Evolutionary conservation across 495 filamentous ascomycete species (phyloP), one percentile per base, ranked within the genome.

Genomic region (Podospora conica): DNA sequence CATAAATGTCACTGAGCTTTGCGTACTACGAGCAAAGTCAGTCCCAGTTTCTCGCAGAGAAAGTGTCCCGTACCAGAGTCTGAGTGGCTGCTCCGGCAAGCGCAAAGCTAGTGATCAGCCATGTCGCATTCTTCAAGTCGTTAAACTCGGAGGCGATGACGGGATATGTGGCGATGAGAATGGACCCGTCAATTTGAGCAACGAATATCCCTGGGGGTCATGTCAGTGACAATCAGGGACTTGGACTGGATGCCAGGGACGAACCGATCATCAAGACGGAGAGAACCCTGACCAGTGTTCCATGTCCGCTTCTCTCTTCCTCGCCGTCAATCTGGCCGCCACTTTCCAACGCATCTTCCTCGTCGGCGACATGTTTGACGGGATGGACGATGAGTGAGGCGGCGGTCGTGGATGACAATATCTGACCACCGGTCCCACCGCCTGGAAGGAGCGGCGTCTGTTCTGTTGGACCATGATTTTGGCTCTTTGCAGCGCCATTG

Each of bases 111-210:
- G 87, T 88, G 10, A 88, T 83, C n/a, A 91, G 71, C 89, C 88
- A 91, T 63, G 79, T 86, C 2, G 85, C 86, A 65, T 84, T 79
- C 9, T 78, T 79, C 10, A 90, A 70, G 29, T 78, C 79, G 66
- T 85, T 77, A 74, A 91, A 90, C 64, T 90, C 84, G 33, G 89
- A 91, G 0, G 88, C 85, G 33, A 91, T 87, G 40, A 74, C 78
- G 9, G 81, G 81, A 40, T 88, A 82, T 0, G 87, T 86, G 0
- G 88, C 87, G 60, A 91, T 76, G 0, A 91, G 79, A 0, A 91
- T 79, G 1, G 86, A 86, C 0, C 75, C 74, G 71, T 91, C 89
- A 22, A 84, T 80, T 67, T 87, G 85, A 15, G 82, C 84, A 21
- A 89, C 83, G 60, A 91, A 89, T 55, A 88, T 86, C 12, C 87